Evolutionary conservation across 768 basidiomycete genomes (phyloP), one percentile per base, ranked within the genome.

Genomic region (Xanthoconium stramineum): DNA sequence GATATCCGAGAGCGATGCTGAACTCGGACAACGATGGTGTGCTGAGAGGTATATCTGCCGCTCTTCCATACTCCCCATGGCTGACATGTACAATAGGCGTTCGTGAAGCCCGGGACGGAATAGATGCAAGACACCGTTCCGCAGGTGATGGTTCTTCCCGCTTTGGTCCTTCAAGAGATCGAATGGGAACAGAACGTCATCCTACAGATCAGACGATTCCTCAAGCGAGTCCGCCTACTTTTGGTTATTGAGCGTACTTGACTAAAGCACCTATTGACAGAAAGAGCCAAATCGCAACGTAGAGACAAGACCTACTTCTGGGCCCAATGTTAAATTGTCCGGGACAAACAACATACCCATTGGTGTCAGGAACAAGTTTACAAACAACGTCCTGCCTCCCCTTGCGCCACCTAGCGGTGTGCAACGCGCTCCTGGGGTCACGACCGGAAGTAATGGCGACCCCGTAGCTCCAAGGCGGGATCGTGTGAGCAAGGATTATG

Each of bases 1-100:
- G 67, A 28, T 75, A 70, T 45, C 74, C 75, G n/a, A 65, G 75
- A 32, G 75, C 75, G 0, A 75, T 75, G 74, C 52, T 71, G 7
- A 61, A 64, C 10, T 42, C 62, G 24, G 66, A 61, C n/a, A 66
- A 56, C 32, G 64, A 66, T 33, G 56, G 61, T 12, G 39, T 10
- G 5, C 30, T 49, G 36, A 61, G 64, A 53, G 55, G 68, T 69
- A 50, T 33, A 5, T 30, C 47, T 37, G 1, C 42, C 17, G 9
- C 8, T 37, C 5, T 1, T 47, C 9, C 1, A 2, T 47, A 1
- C 1, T 15, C 19, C 20, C 35, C 8, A 2, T 35, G 13, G 10
- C 43, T 57, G n/a, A 61, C 9, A 7, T 8, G 15, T 6, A 13
- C 20, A 15, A 15, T 38, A 64, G 62, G 48, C 20, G n/a, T 38